Evolutionary conservation across 305 asterid genomes (phyloP).

Genomic region (Rubia peregrina): DNA sequence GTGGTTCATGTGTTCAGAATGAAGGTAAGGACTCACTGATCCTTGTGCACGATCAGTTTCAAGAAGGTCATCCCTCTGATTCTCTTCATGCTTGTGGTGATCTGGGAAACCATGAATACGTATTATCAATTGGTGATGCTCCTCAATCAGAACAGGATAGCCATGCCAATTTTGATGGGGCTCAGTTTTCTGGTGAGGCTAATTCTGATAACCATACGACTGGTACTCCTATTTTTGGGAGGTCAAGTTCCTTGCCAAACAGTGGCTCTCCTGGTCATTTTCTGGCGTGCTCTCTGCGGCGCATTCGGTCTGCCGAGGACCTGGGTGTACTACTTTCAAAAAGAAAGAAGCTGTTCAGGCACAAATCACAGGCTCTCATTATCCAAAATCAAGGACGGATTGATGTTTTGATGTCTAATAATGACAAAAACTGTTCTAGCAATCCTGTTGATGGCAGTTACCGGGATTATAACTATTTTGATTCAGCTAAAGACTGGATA

Average conservation of each 20-base stretch:
- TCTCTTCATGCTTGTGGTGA: constrained; percentile 51
- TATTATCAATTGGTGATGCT: constrained; percentile 41
- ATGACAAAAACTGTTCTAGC: constrained; percentile 37
- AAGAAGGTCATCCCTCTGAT: constrained; percentile 43
- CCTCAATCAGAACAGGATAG: constrained; percentile 37
- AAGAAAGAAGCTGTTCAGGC: constrained; percentile 29
- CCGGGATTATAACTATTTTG: constrained; percentile 43
- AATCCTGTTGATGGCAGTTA: constrained; percentile 42
- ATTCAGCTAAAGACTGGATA: constrained; percentile 79
- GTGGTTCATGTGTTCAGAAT: constrained; percentile 29
- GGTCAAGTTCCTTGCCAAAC: constrained; percentile 67
- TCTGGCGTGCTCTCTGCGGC: constrained; percentile 23
- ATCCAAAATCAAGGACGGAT: constrained; percentile 33
- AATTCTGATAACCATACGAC: constrained; percentile 42
- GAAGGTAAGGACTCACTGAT: constrained; percentile 31
- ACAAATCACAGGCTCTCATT: constrained; percentile 30
- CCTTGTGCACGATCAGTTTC: constrained; percentile 37
- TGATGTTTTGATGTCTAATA: constrained; percentile 22
- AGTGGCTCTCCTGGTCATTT: constrained; percentile 35
- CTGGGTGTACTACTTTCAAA: constrained; percentile 40
- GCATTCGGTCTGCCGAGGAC: constrained; percentile 66
- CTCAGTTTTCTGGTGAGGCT: constrained; percentile 34
- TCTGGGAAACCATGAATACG: constrained; percentile 33
- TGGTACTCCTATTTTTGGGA: constrained; percentile 33
- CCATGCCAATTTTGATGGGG: constrained; percentile 32